phyloP scores from a whole-genome alignment of 345 rosid genomes.

The Passiflora organensis region DNA sequence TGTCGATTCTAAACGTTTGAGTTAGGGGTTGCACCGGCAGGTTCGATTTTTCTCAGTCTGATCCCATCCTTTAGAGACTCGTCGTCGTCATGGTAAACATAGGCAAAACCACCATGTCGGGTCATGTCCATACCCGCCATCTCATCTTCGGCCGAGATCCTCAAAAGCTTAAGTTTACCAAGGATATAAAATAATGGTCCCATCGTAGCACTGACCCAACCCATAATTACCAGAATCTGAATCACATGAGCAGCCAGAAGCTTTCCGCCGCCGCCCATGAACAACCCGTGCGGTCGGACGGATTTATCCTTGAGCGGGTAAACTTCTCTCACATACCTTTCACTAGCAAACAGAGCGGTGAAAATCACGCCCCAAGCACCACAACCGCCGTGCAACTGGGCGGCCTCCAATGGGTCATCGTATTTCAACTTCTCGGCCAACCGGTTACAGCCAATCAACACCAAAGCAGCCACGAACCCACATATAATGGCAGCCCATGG shows the following conservation, averaged over 20 bases:
- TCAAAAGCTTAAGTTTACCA: constrained; percentile 44
- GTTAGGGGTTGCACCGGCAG: constrained; percentile 26
- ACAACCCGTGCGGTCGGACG: constrained; percentile 51
- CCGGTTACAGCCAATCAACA: constrained; percentile 67
- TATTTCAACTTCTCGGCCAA: constrained; percentile 49
- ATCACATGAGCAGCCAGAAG: constrained; percentile 76
- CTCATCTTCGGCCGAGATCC: constrained; percentile 75
- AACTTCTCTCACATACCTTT: constrained; percentile 50
- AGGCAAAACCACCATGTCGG: constrained; percentile 88
- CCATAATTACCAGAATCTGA: constrained; percentile 57
- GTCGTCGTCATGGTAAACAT: constrained; percentile 62
- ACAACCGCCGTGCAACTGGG: constrained; percentile 90
- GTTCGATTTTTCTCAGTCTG: constrained; percentile 36
- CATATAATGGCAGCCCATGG: constrained; percentile 92
- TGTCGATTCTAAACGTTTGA: constrained; percentile 7
- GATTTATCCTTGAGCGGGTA: constrained; percentile 34
- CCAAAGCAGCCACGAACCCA: constrained; percentile 72
- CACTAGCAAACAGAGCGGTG: constrained; percentile 64
- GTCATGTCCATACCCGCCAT: constrained; percentile 81
- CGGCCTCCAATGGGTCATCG: constrained; percentile 82
- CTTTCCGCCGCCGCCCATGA: constrained; percentile 89
- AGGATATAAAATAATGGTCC: constrained; percentile 65
- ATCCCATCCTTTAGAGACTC: constrained; percentile 31
- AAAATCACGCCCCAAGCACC: constrained; percentile 87
- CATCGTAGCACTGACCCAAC: constrained; percentile 88